Evolutionary conservation across 1,284 basidiomycete genomes (phyloP).

Genomic region (Austropuccinia psidii): DNA sequence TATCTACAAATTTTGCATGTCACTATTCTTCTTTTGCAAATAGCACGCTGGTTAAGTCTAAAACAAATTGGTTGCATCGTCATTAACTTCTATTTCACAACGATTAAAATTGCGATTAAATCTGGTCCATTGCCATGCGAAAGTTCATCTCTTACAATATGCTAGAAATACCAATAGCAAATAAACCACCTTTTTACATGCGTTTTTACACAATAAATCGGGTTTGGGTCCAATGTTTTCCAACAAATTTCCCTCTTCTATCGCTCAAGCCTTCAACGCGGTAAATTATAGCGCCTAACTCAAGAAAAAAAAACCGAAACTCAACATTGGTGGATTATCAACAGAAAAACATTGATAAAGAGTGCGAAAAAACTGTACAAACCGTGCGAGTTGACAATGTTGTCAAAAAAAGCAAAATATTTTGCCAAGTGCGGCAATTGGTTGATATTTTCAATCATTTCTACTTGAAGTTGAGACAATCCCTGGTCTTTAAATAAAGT

Average conservation of each 20-base stretch:
- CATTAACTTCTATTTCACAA: too few species aligned
- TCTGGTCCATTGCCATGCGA: too few species aligned
- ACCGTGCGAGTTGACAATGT: conserved; percentile 21
- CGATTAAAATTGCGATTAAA: too few species aligned
- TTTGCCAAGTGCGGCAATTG: conserved; percentile 2
- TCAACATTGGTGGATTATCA: neutral
- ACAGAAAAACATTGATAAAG: neutral
- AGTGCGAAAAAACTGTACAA: neutral
- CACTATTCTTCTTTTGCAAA: too few species aligned
- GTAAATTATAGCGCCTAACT: conserved; percentile 26
- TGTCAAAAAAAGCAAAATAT: conserved; percentile 15
- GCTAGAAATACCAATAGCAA: neutral
- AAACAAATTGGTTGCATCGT: too few species aligned
- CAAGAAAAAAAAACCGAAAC: neutral
- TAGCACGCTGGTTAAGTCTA: too few species aligned
- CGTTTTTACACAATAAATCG: conserved; percentile 5
- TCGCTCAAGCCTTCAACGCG: conserved; percentile 12
- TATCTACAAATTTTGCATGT: too few species aligned
- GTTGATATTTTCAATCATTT: conserved; percentile 20
- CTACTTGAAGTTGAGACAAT: conserved; percentile 7
- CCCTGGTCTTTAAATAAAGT: neutral
- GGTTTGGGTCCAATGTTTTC: conserved; percentile 18
- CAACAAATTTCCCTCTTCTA: neutral
- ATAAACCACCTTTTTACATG: neutral
- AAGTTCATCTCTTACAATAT: too few species aligned